Evolutionary conservation across 352 stramenopile species (phyloP), one percentile per base, ranked within the genome.

Genomic region (Phytopythium boreale): DNA sequence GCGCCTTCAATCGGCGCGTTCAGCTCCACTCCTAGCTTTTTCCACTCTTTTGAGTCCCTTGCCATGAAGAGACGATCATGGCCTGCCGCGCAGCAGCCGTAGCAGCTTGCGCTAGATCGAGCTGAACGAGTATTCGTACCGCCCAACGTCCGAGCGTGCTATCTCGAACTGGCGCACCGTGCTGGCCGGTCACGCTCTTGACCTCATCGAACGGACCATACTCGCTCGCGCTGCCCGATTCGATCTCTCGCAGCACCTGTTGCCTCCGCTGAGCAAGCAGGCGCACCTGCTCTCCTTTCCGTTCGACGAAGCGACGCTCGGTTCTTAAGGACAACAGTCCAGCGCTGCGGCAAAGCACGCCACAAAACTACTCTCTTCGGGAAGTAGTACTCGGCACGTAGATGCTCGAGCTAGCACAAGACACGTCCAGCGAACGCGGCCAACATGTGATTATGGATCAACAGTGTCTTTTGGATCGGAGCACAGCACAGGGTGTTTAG

Each of bases 41-140:
- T 10, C 14, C 12, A 44, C 60, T 85, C 22, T 31, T 20, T 94
- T 7, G 87, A 94, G 75, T 97, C 90, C 12, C 90, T 80, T 4
- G 89, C 88, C 17, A 87, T 95, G 56, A 97, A 0, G 89, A 97
- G 10, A 88, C 97, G 34, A 97, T 86, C 44, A 97, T 95, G 63
- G 97, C 88, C 57, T 98, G 88, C 85, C 0, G 97, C n/a, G n/a
- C n/a, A n/a, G n/a, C n/a, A n/a, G n/a, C n/a, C n/a, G 97, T 66
- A 99, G 89, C 60, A 98, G 89, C 71, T 98, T 97, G 19, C 92
- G 86, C 74, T 99, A 96, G 46, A 99, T 76, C 15, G 89, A 87
- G 76, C 99, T 99, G 76, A 99, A 99, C 29, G 96, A 98, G 84
- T 98, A 99, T 72, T 97, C 97, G 63, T 79, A 87, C 39, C 97